Evolutionary conservation across 371 early-diverging fungal species (phyloP).

Genomic region (Actinomucor elegans): DNA sequence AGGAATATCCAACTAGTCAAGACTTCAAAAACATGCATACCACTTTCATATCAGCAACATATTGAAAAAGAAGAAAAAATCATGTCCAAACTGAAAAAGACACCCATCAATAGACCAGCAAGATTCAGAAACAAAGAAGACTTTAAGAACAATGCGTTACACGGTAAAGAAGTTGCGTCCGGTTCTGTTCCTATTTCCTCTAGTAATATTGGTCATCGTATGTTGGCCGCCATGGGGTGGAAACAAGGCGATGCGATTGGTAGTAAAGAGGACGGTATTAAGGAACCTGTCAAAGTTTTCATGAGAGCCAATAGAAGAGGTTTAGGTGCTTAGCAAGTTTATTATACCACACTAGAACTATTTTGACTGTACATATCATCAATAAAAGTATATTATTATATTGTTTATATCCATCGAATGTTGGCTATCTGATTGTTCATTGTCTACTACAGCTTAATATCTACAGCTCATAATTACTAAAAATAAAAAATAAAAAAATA

Average conservation of each 20-base stretch:
- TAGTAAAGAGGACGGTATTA: slow-evolving; percentile 72
- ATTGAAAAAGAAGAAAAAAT: neutral
- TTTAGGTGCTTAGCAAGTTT: slow-evolving; percentile 67
- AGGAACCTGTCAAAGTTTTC: slow-evolving; percentile 82
- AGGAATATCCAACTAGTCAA: slow-evolving; percentile 6
- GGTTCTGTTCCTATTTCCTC: slow-evolving; percentile 62
- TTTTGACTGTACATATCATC: too few species aligned
- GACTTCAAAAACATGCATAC: slow-evolving; percentile 7
- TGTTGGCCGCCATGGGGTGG: slow-evolving; percentile 85
- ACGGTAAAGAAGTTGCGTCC: slow-evolving; percentile 61
- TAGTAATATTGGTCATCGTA: slow-evolving; percentile 76
- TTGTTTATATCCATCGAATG: too few species aligned
- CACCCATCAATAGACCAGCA: neutral
- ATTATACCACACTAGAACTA: neutral
- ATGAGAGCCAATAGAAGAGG: slow-evolving; percentile 74
- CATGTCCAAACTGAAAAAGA: neutral
- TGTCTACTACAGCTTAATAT: too few species aligned
- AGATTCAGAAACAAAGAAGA: slow-evolving; percentile 14
- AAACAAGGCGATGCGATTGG: slow-evolving; percentile 82
- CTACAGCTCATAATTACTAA: too few species aligned
- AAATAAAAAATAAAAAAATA: too few species aligned
- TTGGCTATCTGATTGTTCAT: too few species aligned
- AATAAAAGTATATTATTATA: too few species aligned
- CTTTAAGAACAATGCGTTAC: neutral
- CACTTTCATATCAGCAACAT: neutral